Evolutionary conservation across 495 filamentous ascomycete species (phyloP), one percentile per base, ranked within the genome.

Genomic region (Tuber microsphaerosporum): DNA sequence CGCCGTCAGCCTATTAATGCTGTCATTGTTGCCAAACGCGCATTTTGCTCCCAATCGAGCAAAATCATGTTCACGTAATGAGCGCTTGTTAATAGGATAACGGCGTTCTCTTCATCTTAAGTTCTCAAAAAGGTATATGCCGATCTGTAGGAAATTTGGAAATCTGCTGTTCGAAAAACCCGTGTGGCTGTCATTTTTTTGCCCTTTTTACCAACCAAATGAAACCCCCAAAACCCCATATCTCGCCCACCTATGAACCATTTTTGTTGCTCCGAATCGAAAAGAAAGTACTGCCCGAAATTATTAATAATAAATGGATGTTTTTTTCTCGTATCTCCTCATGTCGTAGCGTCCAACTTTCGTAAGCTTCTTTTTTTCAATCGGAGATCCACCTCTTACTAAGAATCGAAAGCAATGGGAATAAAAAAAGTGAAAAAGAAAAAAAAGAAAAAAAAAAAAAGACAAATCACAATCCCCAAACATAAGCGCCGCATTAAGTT

Each of bases 401-500:
- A 73, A 79, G 76, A 75, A 79, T 72, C 37, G 76, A 79, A 78
- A 78, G 26, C 56, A 65, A 65, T 65, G 26, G 26, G 56, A 65
- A 65, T 65, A 34, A 14, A 31, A 31, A 37, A 37, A 37, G 34
- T 37, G 34, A 37, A 37, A 37, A 65, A 34, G 4, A 4, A 14
- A 61, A 31, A 61, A 34, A 5, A 1, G 6, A 74, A 45, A 73
- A 51, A 44, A 75, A 79, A 75, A 22, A 78, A 79, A 73, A 79
- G 75, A 79, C 76, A 79, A 73, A 79, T 79, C 75, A 76, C 73
- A 76, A 79, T 75, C 77, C 77, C 77, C 70, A 78, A 75, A 79
- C 75, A 79, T 79, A 79, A 79, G 77, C 77, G 77, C 77, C 77
- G 78, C 77, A 79, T 79, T 79, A 79, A 79, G 73, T 75, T 79